These are phyloP conservation scores for Candida sp. DNA, from an alignment of 1,139 yeast genomes.

Conservation along the genomic window DNA sequence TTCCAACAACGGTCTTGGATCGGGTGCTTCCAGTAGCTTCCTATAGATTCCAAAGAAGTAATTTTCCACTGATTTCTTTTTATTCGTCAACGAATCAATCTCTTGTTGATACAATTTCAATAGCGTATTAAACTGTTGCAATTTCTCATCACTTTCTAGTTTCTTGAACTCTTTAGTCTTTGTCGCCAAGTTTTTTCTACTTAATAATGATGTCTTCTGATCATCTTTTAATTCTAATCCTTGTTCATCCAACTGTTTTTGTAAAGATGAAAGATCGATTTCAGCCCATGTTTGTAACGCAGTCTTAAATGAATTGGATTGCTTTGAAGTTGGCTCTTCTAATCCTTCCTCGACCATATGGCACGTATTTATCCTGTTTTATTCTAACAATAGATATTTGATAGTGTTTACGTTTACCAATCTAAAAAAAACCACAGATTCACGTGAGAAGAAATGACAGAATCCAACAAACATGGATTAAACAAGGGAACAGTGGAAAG, in stretches of 20 bases:
- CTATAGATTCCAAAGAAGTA: slow-evolving; percentile 74
- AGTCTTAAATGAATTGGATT: slow-evolving; percentile 23
- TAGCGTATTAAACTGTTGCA: slow-evolving; percentile 60
- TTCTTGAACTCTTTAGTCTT: slow-evolving; percentile 83
- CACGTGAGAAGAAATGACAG: background rate
- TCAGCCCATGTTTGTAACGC: slow-evolving; percentile 80
- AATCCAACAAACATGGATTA: no score
- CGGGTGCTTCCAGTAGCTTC: slow-evolving; percentile 85
- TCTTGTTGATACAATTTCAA: slow-evolving; percentile 85
- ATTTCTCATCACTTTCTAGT: slow-evolving; percentile 60
- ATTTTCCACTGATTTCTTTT: slow-evolving; percentile 72
- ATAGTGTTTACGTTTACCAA: no score
- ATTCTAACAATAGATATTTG: no score
- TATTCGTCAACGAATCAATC: slow-evolving; percentile 76
- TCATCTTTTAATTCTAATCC: slow-evolving; percentile 70
- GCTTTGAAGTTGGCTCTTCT: slow-evolving; percentile 2
- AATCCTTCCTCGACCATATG: background rate
- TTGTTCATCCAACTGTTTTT: slow-evolving; percentile 68
- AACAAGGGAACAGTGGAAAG: no score
- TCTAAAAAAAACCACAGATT: no score
- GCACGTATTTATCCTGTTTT: background rate
- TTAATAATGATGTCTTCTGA: slow-evolving; percentile 37
- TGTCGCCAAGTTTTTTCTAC: slow-evolving; percentile 70
- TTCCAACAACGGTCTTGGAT: slow-evolving; percentile 81
- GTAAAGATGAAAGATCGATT: slow-evolving; percentile 66